Evolutionary conservation across 768 basidiomycete genomes (phyloP), one percentile per base, ranked within the genome.

Genomic region (Lactifluus pinguis): DNA sequence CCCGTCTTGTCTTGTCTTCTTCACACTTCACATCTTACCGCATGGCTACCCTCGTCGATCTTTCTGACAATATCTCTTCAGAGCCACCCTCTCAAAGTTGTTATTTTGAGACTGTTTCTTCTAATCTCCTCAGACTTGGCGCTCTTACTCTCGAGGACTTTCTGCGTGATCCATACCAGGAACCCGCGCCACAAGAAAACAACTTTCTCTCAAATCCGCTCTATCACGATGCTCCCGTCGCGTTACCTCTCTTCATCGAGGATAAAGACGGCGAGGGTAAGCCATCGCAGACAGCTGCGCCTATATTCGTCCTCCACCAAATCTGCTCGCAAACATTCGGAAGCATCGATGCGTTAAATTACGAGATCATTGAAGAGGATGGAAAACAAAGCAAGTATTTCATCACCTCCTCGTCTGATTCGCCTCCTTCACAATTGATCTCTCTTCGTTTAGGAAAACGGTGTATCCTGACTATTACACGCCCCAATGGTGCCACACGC

Each of bases 391-490:
- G 67, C 61, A 29, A 14, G 65, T 63, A 3, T 9, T 9, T 45
- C 19, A 15, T 10, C 2, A 11, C 21, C 44, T 25, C 9, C 50
- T 4, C 14, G 7, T 5, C 15, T 3, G 32, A 17, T 7, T 13
- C n/a, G n/a, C 53, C 7, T 25, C 38, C 15, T 6, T 6, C 34
- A 7, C 19, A 25, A n/a, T 15, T 38, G 13, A n/a, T 1, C 9
- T 54, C 49, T 61, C 15, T 36, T 19, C 10, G 29, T 29, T n/a
- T 49, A 86, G 83, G 68, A 61, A 83, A 80, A 66, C 79, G 80
- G 55, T 85, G 86, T 64, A 82, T 83, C 52, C 68, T 87, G 44
- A 84, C 83, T 1, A 80, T 87, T 59, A 80, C 75, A 1, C 81
- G 79, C 21, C 83, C 82, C 0, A 76, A 80, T 36, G 83, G 82